These are phyloP conservation scores for Hamamelis virginiana DNA, from an alignment of 164 flowering plant species.

Conservation along the genomic window DNA sequence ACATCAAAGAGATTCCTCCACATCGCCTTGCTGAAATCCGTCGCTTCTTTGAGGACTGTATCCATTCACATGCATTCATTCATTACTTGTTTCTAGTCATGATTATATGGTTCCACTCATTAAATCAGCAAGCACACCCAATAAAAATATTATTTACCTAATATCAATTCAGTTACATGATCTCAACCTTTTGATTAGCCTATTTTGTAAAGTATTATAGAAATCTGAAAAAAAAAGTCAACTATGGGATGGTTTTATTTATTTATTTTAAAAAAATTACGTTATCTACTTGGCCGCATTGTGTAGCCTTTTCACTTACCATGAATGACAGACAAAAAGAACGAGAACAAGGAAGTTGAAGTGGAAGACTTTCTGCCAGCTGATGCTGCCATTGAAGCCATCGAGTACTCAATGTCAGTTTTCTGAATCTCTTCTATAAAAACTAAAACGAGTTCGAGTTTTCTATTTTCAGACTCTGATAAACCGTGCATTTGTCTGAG, in stretches of 20 bases:
- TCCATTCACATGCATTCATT: constrained; percentile 31
- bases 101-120: background rate
- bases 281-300: background rate
- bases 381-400: constrained; percentile 68
- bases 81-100: no score
- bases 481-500: background rate
- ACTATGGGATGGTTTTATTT: background rate
- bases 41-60: constrained; percentile 93
- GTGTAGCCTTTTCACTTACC: constrained; percentile 32
- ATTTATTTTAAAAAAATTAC: no score
- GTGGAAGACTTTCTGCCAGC: constrained; percentile 89
- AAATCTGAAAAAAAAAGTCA: no score
- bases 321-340: constrained; percentile 70
- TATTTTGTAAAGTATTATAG: no score
- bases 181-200: no score
- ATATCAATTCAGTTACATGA: background rate
- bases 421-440: background rate
- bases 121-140: no score
- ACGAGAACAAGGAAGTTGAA: constrained; percentile 82
- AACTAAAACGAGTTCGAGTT: no score
- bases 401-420: constrained; percentile 80
- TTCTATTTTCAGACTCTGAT: background rate
- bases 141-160: background rate
- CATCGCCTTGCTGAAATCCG: constrained; percentile 92
- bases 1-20: constrained; percentile 83